Evolutionary conservation across 345 rosid genomes (phyloP).

Genomic region (Aquilaria yunnanensis): DNA sequence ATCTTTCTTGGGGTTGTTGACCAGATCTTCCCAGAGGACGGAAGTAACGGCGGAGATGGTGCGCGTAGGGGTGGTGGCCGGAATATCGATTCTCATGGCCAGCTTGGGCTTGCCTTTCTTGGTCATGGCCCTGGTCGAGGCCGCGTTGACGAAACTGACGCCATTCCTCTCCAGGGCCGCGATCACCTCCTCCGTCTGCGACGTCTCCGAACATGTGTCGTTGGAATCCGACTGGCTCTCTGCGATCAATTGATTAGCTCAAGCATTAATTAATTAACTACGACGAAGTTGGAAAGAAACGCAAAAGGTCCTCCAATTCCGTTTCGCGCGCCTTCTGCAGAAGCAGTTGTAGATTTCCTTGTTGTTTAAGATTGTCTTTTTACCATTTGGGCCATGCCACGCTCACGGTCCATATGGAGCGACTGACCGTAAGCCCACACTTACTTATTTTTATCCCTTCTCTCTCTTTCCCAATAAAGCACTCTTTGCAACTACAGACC

Average conservation of each 20-base stretch:
- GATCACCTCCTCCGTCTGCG: conserved; percentile 59
- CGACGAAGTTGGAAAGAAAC: conserved; percentile 2
- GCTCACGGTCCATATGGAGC: too few relatives aligned
- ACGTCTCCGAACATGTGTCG: conserved; percentile 28
- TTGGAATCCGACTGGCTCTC: conserved; percentile 33
- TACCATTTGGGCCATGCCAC: too few relatives aligned
- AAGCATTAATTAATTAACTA: neutral
- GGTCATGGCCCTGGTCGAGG: conserved; percentile 41
- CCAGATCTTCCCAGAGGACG: conserved; percentile 84
- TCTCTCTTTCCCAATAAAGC: too few relatives aligned
- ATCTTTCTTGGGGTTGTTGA: conserved; percentile 58
- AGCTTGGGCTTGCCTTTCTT: conserved; percentile 74
- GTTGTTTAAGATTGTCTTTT: too few relatives aligned
- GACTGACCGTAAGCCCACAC: too few relatives aligned
- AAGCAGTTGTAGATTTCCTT: too few relatives aligned
- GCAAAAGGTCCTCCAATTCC: neutral
- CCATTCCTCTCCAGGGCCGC: conserved; percentile 76
- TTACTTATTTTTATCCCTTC: too few relatives aligned
- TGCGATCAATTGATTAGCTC: conserved; percentile 20
- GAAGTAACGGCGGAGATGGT: conserved; percentile 64
- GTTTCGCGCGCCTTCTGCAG: too few relatives aligned
- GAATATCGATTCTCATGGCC: conserved; percentile 73
- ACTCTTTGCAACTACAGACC: too few relatives aligned
- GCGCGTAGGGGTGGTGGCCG: conserved; percentile 51
- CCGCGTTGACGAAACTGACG: conserved; percentile 58